These are phyloP conservation scores for Rubroboletus pulcherrimus DNA, from an alignment of 768 basidiomycete species.

Conservation along the genomic window DNA sequence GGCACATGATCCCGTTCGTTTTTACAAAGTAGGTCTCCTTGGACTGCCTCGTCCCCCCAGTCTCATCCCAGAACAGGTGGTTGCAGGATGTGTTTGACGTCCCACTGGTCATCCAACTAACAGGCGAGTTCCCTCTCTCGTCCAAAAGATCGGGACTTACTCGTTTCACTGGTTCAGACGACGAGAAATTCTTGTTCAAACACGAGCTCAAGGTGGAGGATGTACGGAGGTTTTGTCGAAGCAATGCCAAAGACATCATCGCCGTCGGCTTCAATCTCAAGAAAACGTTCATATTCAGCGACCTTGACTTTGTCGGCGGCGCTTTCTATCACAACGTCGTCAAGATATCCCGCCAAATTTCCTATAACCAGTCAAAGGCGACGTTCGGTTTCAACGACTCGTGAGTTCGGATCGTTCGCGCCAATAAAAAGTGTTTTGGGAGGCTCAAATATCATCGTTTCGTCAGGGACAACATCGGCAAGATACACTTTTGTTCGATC, in stretches of 20 bases:
- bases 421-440: neutral
- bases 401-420: constrained; percentile 45
- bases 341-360: constrained; percentile 88
- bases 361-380: constrained; percentile 88
- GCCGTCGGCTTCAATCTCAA: constrained; percentile 90
- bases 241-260: constrained; percentile 95
- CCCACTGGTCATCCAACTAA: constrained; percentile 92
- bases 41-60: neutral
- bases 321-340: constrained; percentile 93
- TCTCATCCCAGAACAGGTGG: constrained; percentile 56
- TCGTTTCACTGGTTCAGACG: constrained; percentile 51
- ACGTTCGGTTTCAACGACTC: constrained; percentile 97
- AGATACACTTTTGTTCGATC: constrained; percentile 92
- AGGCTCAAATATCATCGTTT: neutral
- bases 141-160: neutral
- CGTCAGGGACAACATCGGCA: constrained; percentile 92
- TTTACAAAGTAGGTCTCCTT: constrained; percentile 80
- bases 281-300: constrained; percentile 96
- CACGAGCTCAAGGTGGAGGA: constrained; percentile 90
- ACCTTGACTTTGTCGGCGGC: constrained; percentile 87
- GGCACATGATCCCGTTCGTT: constrained; percentile 95
- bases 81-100: constrained; percentile 94
- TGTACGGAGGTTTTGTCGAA: constrained; percentile 72
- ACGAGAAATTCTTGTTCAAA: constrained; percentile 99
- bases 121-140: constrained; percentile 48